phyloP scores from a whole-genome alignment of 257 asterid species.

The Lithospermum erythrorhizon region DNA sequence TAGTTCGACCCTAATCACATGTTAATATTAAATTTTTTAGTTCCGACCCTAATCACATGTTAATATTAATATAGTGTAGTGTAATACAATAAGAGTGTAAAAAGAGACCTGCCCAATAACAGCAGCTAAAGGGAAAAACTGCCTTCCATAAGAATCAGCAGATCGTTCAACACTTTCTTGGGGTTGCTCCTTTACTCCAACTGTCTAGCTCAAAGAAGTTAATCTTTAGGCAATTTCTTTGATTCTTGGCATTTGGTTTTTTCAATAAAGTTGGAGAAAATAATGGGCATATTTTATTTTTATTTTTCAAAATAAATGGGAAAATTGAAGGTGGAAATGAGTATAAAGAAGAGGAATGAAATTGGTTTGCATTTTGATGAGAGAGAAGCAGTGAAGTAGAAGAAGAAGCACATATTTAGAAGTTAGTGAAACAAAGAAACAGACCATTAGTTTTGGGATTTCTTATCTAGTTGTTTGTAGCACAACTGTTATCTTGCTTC shows the following conservation, averaged over 20 bases:
- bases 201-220: conserved; percentile 44
- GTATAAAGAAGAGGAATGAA: neutral
- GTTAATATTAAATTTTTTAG: too few species aligned
- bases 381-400: neutral
- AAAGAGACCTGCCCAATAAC: conserved; percentile 99
- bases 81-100: too few species aligned
- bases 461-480: neutral
- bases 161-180: conserved; percentile 12
- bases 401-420: neutral
- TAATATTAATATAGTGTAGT: too few species aligned
- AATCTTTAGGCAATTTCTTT: conserved; percentile 23
- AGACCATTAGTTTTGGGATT: neutral
- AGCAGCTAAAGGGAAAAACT: conserved; percentile 84
- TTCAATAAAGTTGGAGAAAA: conserved; percentile 18
- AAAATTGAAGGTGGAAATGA: too few species aligned
- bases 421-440: neutral
- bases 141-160: conserved; percentile 50
- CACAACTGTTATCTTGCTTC: too few species aligned
- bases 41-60: too few species aligned
- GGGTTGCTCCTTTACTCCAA: conserved; percentile 12
- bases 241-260: conserved; percentile 21
- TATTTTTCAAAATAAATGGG: too few species aligned
- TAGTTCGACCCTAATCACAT: too few species aligned
- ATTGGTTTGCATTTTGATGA: conserved; percentile 3
- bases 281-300: too few species aligned